Base-by-base conservation (phyloP, 2,329 filamentous ascomycete species). In the Ascochyta pisi region DNA sequence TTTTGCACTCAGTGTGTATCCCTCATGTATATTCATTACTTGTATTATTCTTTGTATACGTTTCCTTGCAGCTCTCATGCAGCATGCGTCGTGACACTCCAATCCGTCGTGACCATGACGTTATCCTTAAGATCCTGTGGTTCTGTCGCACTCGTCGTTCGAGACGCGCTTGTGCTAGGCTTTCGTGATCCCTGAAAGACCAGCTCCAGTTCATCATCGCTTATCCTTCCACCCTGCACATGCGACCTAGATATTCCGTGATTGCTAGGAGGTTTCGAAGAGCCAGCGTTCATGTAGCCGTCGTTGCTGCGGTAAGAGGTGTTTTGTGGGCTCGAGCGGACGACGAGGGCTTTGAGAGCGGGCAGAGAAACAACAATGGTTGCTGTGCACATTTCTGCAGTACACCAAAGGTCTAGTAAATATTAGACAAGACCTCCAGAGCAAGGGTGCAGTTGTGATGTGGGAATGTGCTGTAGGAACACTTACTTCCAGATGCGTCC, bases 351-450 rank as follows among this genome's bases (percentile, higher is more conserved):
- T 38, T 68, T 68, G 7, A 68, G 48, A 3, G 54, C 53, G 6
- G 64, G 65, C 6, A 68, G 58, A 3, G 62, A 68, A 27, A 62
- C 65, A 33, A 68, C 64, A 22, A 60, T 59, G 31, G 57, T 37
- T 40, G 63, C 61, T 38, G 63, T 67, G 40, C 63, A 62, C 58
- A 67, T 63, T 41, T 68, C 64, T 23, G 64, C 64, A 19, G 64
- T 66, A 26, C 61, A 66, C 63, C 63, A 66, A 7, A 61, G 44
- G 38, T 66, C 65, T 68, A 31, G 8, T 3, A 1, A 6, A 10
- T 15, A n/a, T 27, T 12, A 45, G 51, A 31, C 57, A 39, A 57
- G 39, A 12, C 5, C 7, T 23, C 4, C 6, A 9, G 10, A 9
- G 26, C 9, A 15, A 19, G 13, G 13, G 6, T 22, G 7, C 19